phyloP scores from a whole-genome alignment of 257 asterid species.

The Scutellaria galericulata region DNA sequence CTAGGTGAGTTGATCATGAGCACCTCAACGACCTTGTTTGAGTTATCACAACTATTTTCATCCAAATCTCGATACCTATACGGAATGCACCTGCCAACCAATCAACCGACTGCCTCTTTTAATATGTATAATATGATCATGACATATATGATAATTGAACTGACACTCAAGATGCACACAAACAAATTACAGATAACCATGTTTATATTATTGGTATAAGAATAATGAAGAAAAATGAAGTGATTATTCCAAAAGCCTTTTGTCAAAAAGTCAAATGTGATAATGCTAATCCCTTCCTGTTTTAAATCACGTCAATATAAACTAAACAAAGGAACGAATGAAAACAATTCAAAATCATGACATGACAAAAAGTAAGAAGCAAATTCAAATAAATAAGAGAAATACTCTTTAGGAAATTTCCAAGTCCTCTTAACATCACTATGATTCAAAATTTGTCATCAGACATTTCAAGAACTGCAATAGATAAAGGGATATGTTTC shows the following conservation, averaged over 20 bases:
- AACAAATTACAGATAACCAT: not conserved
- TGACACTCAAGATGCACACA: not conserved
- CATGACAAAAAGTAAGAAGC: too few relatives aligned
- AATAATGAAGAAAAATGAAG: too few relatives aligned
- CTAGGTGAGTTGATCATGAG: conserved; percentile 48
- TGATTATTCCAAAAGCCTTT: not conserved
- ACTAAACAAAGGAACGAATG: not conserved
- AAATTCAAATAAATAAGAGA: too few relatives aligned
- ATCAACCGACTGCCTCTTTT: not conserved
- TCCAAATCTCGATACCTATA: conserved; percentile 35
- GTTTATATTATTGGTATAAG: not conserved
- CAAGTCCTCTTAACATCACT: not conserved
- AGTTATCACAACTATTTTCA: conserved; percentile 17
- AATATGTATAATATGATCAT: not conserved
- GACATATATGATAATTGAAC: not conserved
- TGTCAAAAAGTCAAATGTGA: not conserved
- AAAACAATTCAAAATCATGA: not conserved
- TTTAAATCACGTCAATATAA: not conserved
- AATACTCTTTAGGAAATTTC: not conserved
- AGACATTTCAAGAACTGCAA: conserved; percentile 5
- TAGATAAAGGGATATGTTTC: not conserved
- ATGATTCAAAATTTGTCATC: conserved; percentile 1
- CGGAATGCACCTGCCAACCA: conserved; percentile 43
- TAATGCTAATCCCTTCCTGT: not conserved
- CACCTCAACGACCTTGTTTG: conserved; percentile 41